Percentiles rank a stretch among this genome's conserved stretches.
phyloP scores from a whole-genome alignment of 768 basidiomycete species.

The Scleroderma bovista region DNA sequence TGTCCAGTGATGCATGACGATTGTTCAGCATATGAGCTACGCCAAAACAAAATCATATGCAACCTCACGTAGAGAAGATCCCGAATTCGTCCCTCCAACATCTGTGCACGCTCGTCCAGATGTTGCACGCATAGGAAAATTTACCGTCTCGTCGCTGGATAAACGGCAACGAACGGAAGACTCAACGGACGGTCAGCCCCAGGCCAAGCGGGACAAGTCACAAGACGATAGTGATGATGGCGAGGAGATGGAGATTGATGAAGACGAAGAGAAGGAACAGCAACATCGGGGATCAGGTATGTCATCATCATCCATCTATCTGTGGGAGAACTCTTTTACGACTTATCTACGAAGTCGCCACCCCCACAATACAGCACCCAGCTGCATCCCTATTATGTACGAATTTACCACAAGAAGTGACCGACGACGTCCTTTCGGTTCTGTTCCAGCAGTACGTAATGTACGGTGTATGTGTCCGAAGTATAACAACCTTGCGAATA shows the following conservation, averaged over 20 bases:
- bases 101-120: conserved; percentile 54
- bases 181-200: conserved; percentile 45
- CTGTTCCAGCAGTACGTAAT: conserved; percentile 84
- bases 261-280: conserved; percentile 64
- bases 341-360: conserved; percentile 24
- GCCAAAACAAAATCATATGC: conserved; percentile 88
- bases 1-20: conserved; percentile 3
- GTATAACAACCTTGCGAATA: conserved; percentile 25
- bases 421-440: conserved; percentile 78
- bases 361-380: conserved; percentile 50
- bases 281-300: conserved; percentile 41
- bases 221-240: conserved; percentile 69
- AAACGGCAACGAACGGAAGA: conserved; percentile 69
- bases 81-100: conserved; percentile 70
- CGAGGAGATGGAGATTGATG: conserved; percentile 93
- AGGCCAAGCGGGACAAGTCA: conserved; percentile 63
- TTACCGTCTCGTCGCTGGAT: conserved; percentile 35
- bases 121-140: conserved; percentile 34
- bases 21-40: conserved; percentile 77
- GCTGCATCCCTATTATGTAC: conserved; percentile 67
- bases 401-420: conserved; percentile 88
- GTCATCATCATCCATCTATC: conserved; percentile 22
- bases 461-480: neutral
- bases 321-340: conserved; percentile 8
- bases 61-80: conserved; percentile 72